Percentiles rank a stretch among this genome's conserved stretches.
Evolutionary conservation across 2,329 filamentous ascomycete genomes (phyloP).

Genomic region (Fusarium sp.): DNA sequence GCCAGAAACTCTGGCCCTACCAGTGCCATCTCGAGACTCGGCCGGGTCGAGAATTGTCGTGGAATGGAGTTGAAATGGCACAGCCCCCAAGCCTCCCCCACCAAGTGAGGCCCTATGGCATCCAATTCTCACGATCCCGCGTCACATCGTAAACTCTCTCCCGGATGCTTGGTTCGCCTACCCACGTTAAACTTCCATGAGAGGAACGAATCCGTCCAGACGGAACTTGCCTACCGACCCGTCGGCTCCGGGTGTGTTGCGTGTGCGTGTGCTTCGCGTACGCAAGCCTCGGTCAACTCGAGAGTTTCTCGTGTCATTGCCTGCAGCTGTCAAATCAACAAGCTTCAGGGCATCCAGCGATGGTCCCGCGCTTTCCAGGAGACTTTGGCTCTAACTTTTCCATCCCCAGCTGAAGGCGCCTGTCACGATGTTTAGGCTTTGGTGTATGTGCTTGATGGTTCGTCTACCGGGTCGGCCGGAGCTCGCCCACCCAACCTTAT

Average conservation of each 20-base stretch:
- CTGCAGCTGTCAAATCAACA: constrained; percentile 2
- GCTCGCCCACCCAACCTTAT: constrained; percentile 6
- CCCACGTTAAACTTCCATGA: background rate
- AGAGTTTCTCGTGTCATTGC: background rate
- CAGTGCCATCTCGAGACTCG: background rate
- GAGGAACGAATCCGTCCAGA: background rate
- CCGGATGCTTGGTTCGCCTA: background rate
- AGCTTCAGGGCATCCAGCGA: constrained; percentile 4
- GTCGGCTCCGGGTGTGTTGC: background rate
- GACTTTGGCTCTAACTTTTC: constrained; percentile 5
- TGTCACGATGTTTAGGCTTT: background rate
- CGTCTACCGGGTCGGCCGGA: constrained; percentile 6
- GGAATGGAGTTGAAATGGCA: constrained; percentile 12
- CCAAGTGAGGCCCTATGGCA: background rate
- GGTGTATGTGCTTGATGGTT: background rate
- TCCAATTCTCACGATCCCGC: background rate
- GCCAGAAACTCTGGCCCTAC: background rate
- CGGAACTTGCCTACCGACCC: constrained; percentile 3
- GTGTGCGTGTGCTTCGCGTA: background rate
- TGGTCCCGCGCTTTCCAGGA: constrained; percentile 8
- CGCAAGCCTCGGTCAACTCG: background rate
- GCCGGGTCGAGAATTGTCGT: constrained; percentile 22
- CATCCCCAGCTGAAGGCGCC: constrained; percentile 1
- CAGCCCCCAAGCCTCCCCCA: background rate
- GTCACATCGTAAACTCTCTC: background rate